These are phyloP conservation scores for Phlyctochytrium arcticum DNA, from an alignment of 192 early-diverging fungal species.

Conservation along the genomic window DNA sequence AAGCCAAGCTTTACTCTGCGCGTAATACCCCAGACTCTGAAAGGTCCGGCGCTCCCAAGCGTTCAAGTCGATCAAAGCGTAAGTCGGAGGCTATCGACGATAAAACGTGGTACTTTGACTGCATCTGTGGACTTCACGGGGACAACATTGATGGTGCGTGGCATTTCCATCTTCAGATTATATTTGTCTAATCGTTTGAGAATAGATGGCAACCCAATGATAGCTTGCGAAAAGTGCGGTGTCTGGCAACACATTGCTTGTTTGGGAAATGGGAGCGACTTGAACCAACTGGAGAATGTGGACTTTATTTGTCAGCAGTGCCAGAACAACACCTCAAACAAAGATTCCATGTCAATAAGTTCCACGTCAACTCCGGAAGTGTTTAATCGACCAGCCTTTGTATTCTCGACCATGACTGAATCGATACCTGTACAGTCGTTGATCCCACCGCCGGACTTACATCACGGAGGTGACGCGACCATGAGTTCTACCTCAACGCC, in stretches of 20 bases:
- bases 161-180: not conserved
- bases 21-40: no score
- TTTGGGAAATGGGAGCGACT: no score
- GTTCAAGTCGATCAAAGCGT: conserved; percentile 4
- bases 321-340: no score
- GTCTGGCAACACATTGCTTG: conserved; percentile 73
- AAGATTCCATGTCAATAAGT: not conserved
- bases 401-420: not conserved
- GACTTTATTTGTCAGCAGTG: no score
- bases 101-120: conserved; percentile 42
- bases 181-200: no score
- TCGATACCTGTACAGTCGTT: not conserved
- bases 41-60: no score
- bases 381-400: not conserved
- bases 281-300: not conserved
- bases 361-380: not conserved
- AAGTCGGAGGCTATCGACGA: conserved; percentile 26
- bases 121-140: conserved; percentile 42
- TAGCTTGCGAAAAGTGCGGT: conserved; percentile 63
- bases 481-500: no score
- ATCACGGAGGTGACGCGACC: not conserved
- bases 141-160: conserved; percentile 43
- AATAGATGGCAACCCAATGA: conserved; percentile 66
- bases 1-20: no score
- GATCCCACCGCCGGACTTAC: not conserved